Base-by-base conservation (phyloP, 225 moss, liverwort and hornwort genomes). In the Bryum argenteum region DNA sequence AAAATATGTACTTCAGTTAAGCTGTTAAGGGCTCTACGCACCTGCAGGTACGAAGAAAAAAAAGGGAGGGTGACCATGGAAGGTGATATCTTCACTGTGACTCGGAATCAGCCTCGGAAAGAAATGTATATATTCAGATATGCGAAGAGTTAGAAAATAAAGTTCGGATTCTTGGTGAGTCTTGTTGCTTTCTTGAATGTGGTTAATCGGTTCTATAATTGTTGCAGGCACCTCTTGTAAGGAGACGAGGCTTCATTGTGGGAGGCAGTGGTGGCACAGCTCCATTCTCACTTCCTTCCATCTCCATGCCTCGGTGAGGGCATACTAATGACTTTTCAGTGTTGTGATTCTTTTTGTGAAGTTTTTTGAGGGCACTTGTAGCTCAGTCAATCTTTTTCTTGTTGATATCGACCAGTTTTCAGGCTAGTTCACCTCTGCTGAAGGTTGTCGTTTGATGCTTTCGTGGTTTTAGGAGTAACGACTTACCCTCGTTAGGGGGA, bases 211-310 rank as follows among this genome's bases (percentile, higher is more conserved):
- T 33, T 6, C 5, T 33, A 33, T 5, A 33, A 33, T 33, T 33
- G 33, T 70, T 55, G 74, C 79, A 97, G 96, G 87, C 84, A 8
- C 83, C 75, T 55, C 77, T 87, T 78, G 87, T 91, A 21, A 82
- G 91, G 70, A 84, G 98, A 79, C 89, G 88, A 53, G 94, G 94
- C 71, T 98, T 98, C 78, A 92, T 94, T 72, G 82, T 90, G 39
- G 98, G 94, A 75, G 91, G 92, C 56, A 90, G 87, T 76, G 83
- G 78, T 75, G 77, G 78, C 78, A 82, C 84, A 69, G 74, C 80
- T 40, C 79, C 87, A 67, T 75, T 87, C 38, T 74, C 89, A 72
- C 88, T 94, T 68, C 94, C 94, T 37, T 77, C 94, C 47, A 78
- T 87, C 38, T 85, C 86, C 39, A 67, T 80, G 62, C 86, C 79